A percentile compares a stretch with the other conserved stretches of the same genome.
Evolutionary conservation across 2,329 filamentous ascomycete genomes (phyloP).

Genomic region (Ambrosiella beaveri): DNA sequence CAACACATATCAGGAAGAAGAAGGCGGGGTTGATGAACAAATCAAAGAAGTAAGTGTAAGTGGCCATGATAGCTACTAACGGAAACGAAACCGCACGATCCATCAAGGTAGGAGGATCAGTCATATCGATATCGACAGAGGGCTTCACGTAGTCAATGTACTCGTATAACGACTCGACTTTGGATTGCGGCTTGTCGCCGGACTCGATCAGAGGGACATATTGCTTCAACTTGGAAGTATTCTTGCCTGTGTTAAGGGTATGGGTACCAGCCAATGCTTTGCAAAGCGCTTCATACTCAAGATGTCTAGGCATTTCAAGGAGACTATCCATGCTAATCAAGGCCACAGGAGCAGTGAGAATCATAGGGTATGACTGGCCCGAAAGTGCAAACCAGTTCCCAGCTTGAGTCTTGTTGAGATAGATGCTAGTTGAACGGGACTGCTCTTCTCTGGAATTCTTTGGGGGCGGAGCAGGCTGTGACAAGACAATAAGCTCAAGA

Average conservation of each 20-base stretch:
- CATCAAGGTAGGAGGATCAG: constrained; percentile 27
- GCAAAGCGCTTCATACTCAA: constrained; percentile 29
- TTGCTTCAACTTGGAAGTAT: constrained; percentile 18
- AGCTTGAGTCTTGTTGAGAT: constrained; percentile 70
- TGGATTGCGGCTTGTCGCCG: constrained; percentile 15
- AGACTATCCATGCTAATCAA: constrained; percentile 29
- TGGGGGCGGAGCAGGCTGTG: constrained; percentile 57
- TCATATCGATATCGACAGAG: constrained; percentile 14
- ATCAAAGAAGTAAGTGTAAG: constrained; percentile 24
- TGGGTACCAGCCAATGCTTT: constrained; percentile 57
- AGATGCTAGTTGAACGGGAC: constrained; percentile 49
- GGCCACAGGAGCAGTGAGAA: constrained; percentile 46
- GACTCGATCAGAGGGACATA: constrained; percentile 25
- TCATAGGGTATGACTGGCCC: constrained; percentile 67
- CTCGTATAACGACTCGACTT: constrained; percentile 17
- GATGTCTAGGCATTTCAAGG: constrained; percentile 23
- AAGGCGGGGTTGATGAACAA: constrained; percentile 38
- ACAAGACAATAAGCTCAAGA: constrained; percentile 64
- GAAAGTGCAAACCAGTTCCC: constrained; percentile 93
- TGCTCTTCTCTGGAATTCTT: constrained; percentile 32
- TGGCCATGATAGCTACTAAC: constrained; percentile 20
- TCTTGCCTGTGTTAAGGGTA: constrained; percentile 29
- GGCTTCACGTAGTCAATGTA: constrained; percentile 20
- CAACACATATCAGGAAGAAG: constrained; percentile 27
- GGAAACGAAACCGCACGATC: constrained; percentile 34